Conservation (phyloP, 352 stramenopile genomes). For the Aphanomyces stellatus region DNA sequence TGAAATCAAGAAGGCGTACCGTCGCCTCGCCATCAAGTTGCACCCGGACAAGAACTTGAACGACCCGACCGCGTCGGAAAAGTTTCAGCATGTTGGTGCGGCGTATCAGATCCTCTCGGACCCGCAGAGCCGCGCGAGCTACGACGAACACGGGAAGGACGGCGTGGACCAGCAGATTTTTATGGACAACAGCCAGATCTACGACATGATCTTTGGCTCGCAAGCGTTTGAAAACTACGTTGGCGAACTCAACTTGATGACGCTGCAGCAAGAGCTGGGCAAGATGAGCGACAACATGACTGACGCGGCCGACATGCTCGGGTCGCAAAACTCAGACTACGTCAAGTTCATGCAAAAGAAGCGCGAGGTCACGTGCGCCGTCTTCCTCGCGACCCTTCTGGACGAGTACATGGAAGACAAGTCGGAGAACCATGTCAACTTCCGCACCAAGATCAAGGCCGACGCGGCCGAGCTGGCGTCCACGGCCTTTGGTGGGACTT, state of each 20-base stretch:
- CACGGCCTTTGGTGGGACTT: constrained; percentile 24
- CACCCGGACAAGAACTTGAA: constrained; percentile 69
- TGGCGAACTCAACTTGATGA: constrained; percentile 51
- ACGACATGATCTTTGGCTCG: constrained; percentile 77
- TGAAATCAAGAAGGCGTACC: constrained; percentile 72
- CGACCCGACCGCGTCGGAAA: constrained; percentile 43
- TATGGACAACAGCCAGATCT: constrained; percentile 41
- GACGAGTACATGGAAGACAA: constrained; percentile 16
- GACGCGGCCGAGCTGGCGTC: constrained; percentile 23
- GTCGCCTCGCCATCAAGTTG: constrained; percentile 48
- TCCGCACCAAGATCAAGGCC: constrained; percentile 17
- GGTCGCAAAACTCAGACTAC: constrained; percentile 20
- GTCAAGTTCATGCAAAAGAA: constrained; percentile 25
- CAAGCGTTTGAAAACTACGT: constrained; percentile 70
- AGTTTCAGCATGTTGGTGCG: constrained; percentile 66
- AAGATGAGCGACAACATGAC: constrained; percentile 34
- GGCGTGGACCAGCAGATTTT: constrained; percentile 26
- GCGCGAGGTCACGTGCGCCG: constrained; percentile 26
- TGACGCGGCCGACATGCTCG: constrained; percentile 32
- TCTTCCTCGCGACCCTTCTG: constrained; percentile 24
- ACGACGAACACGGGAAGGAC: constrained; percentile 32
- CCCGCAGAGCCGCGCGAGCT: constrained; percentile 24
- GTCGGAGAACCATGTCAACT: constrained; percentile 19
- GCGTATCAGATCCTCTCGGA: constrained; percentile 68
- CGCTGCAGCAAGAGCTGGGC: constrained; percentile 35